These are phyloP conservation scores for Actinomortierella wolfii DNA, from an alignment of 371 early-diverging fungal species.

Conservation along the genomic window DNA sequence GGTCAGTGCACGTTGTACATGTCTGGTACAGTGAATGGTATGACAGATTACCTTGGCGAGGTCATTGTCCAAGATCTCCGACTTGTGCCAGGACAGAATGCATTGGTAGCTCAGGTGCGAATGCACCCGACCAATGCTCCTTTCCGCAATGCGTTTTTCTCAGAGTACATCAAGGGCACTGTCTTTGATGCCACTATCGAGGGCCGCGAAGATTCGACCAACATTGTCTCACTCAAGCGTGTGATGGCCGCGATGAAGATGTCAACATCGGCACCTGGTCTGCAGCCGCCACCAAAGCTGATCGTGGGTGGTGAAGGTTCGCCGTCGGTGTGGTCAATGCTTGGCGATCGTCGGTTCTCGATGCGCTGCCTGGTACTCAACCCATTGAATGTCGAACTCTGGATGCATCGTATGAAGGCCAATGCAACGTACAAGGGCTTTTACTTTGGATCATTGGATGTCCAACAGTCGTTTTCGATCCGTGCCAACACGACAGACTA, in stretches of 20 bases:
- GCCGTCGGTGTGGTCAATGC: slow-evolving; percentile 21
- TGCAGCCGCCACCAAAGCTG: slow-evolving; percentile 19
- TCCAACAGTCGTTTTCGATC: slow-evolving; percentile 18
- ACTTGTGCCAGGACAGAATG: slow-evolving; percentile 22
- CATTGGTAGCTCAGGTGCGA: slow-evolving; percentile 11
- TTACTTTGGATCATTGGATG: slow-evolving; percentile 16
- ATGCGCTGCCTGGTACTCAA: slow-evolving; percentile 31
- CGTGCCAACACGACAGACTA: slow-evolving; percentile 18
- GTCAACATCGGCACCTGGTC: slow-evolving; percentile 21
- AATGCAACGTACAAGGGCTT: slow-evolving; percentile 19
- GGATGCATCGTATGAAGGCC: slow-evolving; percentile 17
- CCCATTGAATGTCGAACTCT: slow-evolving; percentile 25
- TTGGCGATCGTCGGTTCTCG: slow-evolving; percentile 16
- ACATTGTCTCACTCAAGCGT: slow-evolving; percentile 13
- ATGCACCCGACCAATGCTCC: slow-evolving; percentile 15
- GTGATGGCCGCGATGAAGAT: slow-evolving; percentile 20
- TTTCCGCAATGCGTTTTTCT: slow-evolving; percentile 21
- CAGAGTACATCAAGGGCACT: slow-evolving; percentile 22
- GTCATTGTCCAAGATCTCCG: slow-evolving; percentile 16
- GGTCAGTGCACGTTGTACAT: slow-evolving; percentile 21
- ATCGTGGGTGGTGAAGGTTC: slow-evolving; percentile 21
- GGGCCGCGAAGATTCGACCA: slow-evolving; percentile 20
- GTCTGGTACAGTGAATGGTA: not conserved
- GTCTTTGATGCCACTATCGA: slow-evolving; percentile 21
- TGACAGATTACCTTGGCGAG: slow-evolving; percentile 22